These are phyloP conservation scores for Hypoxylon sp. DNA, from an alignment of 2,329 filamentous ascomycete genomes.

Conservation along the genomic window DNA sequence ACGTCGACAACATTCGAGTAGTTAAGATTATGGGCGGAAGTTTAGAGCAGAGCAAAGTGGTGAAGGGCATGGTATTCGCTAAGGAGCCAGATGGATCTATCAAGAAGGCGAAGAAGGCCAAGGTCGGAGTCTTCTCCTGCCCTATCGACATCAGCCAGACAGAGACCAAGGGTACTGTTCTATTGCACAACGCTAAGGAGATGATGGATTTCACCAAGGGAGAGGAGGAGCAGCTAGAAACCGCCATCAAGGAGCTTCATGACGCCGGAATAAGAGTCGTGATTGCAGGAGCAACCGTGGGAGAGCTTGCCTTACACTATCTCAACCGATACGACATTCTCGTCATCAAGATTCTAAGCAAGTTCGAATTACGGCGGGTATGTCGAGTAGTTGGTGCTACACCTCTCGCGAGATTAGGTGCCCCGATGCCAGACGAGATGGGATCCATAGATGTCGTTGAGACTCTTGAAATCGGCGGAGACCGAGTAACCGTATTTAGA, in stretches of 20 bases:
- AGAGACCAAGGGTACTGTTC: constrained; percentile 98
- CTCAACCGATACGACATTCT: constrained; percentile 97
- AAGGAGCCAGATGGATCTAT: constrained; percentile 92
- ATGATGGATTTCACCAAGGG: constrained; percentile 99
- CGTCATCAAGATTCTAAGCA: constrained; percentile 96
- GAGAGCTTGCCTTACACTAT: constrained; percentile 96
- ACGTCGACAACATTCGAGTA: constrained; percentile 98
- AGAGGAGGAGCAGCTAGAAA: constrained; percentile 92
- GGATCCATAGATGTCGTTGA: constrained; percentile 94
- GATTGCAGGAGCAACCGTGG: constrained; percentile 92
- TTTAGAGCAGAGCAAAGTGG: constrained; percentile 92
- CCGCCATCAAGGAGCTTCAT: constrained; percentile 92
- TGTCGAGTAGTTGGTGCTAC: constrained; percentile 98
- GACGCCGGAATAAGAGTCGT: constrained; percentile 94
- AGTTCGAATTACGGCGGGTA: constrained; percentile 94
- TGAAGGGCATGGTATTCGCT: constrained; percentile 98
- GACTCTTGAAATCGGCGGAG: constrained; percentile 96
- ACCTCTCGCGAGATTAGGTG: constrained; percentile 93
- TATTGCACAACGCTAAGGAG: constrained; percentile 97
- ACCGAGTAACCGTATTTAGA: constrained; percentile 97
- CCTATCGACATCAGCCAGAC: constrained; percentile 96
- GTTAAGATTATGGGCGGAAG: constrained; percentile 99
- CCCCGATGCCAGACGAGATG: constrained; percentile 99
- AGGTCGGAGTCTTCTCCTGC: constrained; percentile 97
- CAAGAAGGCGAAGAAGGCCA: constrained; percentile 93